These are phyloP conservation scores for Lophium mytilinum DNA, from an alignment of 495 filamentous ascomycete species.

Conservation along the genomic window DNA sequence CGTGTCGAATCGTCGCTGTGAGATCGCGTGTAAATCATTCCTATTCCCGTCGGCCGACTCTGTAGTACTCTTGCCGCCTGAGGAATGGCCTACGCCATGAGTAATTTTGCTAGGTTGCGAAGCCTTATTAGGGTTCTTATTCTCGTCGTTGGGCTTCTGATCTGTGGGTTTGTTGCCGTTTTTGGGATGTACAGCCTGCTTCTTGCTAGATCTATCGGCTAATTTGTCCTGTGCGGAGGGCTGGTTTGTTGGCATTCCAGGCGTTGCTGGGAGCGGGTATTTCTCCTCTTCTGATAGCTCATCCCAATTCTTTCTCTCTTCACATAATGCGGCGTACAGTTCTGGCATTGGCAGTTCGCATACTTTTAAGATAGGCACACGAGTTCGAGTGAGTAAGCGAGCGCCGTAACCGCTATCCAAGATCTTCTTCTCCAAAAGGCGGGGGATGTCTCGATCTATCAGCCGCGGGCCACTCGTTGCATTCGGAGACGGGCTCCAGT, in stretches of 20 bases:
- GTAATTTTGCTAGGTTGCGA: neutral
- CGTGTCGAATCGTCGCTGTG: slow-evolving; percentile 11
- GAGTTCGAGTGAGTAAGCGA: slow-evolving; percentile 59
- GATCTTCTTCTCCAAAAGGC: slow-evolving; percentile 59
- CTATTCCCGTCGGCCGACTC: neutral
- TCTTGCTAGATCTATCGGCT: neutral
- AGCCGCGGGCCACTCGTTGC: neutral
- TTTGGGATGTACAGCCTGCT: neutral
- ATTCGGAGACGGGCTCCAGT: slow-evolving; percentile 26
- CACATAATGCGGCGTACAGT: slow-evolving; percentile 44
- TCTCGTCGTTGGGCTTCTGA: neutral
- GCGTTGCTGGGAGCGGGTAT: slow-evolving; percentile 1
- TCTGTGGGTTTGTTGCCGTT: neutral
- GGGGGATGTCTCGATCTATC: slow-evolving; percentile 38
- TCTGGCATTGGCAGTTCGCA: slow-evolving; percentile 55
- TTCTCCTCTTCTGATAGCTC: slow-evolving; percentile 29
- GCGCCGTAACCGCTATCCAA: slow-evolving; percentile 61
- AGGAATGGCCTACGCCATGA: neutral
- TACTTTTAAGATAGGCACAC: slow-evolving; percentile 76
- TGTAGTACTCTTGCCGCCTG: neutral
- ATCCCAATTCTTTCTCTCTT: slow-evolving; percentile 54
- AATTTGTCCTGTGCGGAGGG: neutral
- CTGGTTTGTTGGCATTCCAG: neutral
- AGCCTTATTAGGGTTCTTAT: neutral
- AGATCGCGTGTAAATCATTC: slow-evolving; percentile 2